These are phyloP conservation scores for Trichoderma asperellum DNA, from an alignment of 2,329 filamentous ascomycete genomes.

Conservation along the genomic window DNA sequence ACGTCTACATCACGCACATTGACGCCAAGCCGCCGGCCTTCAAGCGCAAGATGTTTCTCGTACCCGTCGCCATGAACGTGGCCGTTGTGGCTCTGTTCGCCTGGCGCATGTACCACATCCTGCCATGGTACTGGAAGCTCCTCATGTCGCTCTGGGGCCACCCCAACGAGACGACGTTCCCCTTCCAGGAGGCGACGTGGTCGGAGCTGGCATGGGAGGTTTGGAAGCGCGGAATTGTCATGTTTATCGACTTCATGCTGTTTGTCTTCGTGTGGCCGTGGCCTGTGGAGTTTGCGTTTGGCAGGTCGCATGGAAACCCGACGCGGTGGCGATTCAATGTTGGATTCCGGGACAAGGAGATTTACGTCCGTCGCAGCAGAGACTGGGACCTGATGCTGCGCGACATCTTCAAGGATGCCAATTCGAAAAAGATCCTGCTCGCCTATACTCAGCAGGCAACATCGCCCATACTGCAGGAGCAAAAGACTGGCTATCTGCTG, in stretches of 20 bases:
- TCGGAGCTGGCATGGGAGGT: conserved; percentile 60
- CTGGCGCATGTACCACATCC: conserved; percentile 69
- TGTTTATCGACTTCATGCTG: conserved; percentile 75
- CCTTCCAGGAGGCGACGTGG: conserved; percentile 60
- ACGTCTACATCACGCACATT: conserved; percentile 85
- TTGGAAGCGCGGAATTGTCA: conserved; percentile 61
- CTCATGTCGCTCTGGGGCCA: conserved; percentile 67
- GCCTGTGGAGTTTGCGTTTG: conserved; percentile 73
- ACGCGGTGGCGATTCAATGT: conserved; percentile 72
- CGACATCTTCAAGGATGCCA: conserved; percentile 56
- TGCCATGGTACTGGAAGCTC: conserved; percentile 74
- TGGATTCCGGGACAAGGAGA: conserved; percentile 78
- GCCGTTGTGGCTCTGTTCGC: conserved; percentile 65
- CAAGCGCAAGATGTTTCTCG: conserved; percentile 81
- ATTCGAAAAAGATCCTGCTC: conserved; percentile 62
- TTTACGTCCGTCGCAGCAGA: conserved; percentile 78
- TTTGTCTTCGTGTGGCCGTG: conserved; percentile 71
- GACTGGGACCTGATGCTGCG: conserved; percentile 68
- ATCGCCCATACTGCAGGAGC: conserved; percentile 64
- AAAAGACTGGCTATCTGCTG: conserved; percentile 86
- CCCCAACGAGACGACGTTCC: conserved; percentile 67
- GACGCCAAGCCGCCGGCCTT: conserved; percentile 70
- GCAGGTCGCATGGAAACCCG: conserved; percentile 62
- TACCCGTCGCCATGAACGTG: conserved; percentile 78
- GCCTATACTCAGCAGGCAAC: conserved; percentile 70